These are phyloP conservation scores for Porpolomopsis calyptriformis DNA, from an alignment of 768 basidiomycete species.

Conservation along the genomic window DNA sequence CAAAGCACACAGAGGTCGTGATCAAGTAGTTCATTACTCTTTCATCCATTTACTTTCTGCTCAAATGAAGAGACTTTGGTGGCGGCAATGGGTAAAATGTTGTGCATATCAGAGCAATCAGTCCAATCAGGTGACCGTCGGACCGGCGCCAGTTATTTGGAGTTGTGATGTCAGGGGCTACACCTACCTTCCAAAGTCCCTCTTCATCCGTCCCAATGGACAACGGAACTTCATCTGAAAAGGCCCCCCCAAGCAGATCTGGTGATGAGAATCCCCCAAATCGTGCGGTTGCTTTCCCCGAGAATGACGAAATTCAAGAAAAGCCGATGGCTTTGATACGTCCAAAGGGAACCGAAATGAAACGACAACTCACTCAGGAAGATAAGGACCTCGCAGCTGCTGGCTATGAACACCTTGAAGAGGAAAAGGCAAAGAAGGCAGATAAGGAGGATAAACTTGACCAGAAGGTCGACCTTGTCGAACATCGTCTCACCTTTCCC, in stretches of 20 bases:
- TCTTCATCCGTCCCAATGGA: neutral
- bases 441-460: constrained; percentile 20
- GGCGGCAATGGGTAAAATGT: too few species aligned
- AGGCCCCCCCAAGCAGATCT: neutral
- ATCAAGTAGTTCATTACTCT: too few species aligned
- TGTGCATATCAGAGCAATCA: too few species aligned
- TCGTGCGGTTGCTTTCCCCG: constrained; percentile 44
- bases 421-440: constrained; percentile 32
- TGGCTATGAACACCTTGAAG: constrained; percentile 54
- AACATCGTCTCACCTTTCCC: constrained; percentile 39
- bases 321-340: constrained; percentile 26
- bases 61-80: too few species aligned
- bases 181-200: neutral
- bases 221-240: neutral
- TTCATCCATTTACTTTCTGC: too few species aligned
- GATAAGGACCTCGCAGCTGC: constrained; percentile 56
- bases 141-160: neutral
- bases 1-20: too few species aligned
- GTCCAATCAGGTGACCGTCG: too few species aligned
- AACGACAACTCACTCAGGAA: constrained; percentile 53
- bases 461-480: constrained; percentile 45
- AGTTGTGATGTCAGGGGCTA: neutral
- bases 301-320: constrained; percentile 29
- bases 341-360: constrained; percentile 50
- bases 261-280: constrained; percentile 5